phyloP scores from a whole-genome alignment of 2,329 filamentous ascomycete species.

The Trichoderma arundinaceum region DNA sequence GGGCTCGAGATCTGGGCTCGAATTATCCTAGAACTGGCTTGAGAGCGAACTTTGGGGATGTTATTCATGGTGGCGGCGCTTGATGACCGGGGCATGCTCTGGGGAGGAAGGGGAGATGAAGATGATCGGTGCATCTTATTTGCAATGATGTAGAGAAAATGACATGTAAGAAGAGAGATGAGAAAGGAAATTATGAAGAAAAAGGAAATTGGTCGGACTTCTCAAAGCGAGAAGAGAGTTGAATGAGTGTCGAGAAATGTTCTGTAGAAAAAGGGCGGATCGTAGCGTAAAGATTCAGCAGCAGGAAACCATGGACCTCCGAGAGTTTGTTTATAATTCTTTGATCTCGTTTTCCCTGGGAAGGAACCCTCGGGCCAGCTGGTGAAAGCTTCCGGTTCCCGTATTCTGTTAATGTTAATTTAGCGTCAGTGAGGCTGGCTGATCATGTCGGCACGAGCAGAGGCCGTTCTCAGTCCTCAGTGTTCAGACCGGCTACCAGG shows the following conservation, averaged over 20 bases:
- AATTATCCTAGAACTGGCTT: slow-evolving; percentile 49
- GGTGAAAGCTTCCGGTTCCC: slow-evolving; percentile 9
- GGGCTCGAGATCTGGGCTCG: slow-evolving; percentile 67
- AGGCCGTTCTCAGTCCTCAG: slow-evolving; percentile 25
- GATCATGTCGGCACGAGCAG: slow-evolving; percentile 17
- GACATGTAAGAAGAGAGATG: slow-evolving; percentile 4
- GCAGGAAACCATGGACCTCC: slow-evolving; percentile 19
- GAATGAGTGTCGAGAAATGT: slow-evolving; percentile 22
- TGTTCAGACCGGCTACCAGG: slow-evolving; percentile 16
- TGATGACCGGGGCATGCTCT: slow-evolving; percentile 25
- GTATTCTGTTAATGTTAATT: slow-evolving; percentile 1
- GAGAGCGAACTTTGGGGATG: slow-evolving; percentile 20
- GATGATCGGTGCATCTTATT: slow-evolving; percentile 24
- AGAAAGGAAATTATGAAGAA: slow-evolving; percentile 1
- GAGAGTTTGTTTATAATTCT: slow-evolving; percentile 6
- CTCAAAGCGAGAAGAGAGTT: slow-evolving; percentile 6
- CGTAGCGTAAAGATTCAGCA: neutral
- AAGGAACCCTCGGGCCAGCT: slow-evolving; percentile 20
- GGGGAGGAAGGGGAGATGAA: slow-evolving; percentile 18
- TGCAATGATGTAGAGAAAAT: slow-evolving; percentile 17
- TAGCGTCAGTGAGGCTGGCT: slow-evolving; percentile 9
- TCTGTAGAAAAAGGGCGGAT: slow-evolving; percentile 7
- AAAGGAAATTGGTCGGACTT: neutral
- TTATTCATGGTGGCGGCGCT: slow-evolving; percentile 20
- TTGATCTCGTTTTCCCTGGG: neutral